A percentile compares a stretch with the other conserved stretches of the same genome.
Evolutionary conservation across 2,329 filamentous ascomycete species (phyloP).

Genomic region (Stemphylium beticola): DNA sequence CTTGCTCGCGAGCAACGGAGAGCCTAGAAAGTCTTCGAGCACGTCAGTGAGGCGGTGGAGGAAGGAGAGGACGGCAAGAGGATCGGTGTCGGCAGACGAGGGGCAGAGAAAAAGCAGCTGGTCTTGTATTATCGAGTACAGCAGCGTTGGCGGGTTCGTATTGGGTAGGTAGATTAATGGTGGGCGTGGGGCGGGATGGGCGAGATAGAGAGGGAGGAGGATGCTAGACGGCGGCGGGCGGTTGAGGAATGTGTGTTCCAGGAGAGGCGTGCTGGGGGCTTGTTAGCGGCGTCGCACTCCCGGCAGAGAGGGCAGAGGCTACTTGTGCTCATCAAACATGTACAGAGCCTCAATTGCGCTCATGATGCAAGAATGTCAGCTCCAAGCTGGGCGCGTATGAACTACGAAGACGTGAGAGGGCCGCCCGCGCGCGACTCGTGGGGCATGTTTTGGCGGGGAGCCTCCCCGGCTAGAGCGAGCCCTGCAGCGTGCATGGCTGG

Average conservation of each 20-base stretch:
- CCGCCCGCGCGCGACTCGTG: conserved; percentile 15
- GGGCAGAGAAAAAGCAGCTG: conserved; percentile 86
- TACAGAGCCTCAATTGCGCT: conserved; percentile 92
- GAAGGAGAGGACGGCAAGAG: conserved; percentile 90
- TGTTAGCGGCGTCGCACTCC: conserved; percentile 13
- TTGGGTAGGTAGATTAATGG: conserved; percentile 85
- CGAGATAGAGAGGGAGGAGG: conserved; percentile 85
- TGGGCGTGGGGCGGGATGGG: conserved; percentile 79
- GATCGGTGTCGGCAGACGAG: conserved; percentile 84
- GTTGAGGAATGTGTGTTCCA: conserved; percentile 87
- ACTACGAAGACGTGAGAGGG: conserved; percentile 9
- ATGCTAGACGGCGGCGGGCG: conserved; percentile 77
- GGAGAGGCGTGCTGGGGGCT: conserved; percentile 71
- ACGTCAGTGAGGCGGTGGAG: conserved; percentile 91
- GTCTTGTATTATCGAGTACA: conserved; percentile 87
- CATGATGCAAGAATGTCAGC: conserved; percentile 43
- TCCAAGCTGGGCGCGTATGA: conserved; percentile 23
- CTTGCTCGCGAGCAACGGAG: conserved; percentile 82
- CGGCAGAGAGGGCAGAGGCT: conserved; percentile 38
- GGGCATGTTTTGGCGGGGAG: conserved; percentile 35
- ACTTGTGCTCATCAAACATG: conserved; percentile 97
- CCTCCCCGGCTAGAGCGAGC: neutral
- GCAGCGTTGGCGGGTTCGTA: conserved; percentile 81
- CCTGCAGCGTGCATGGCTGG: conserved; percentile 4
- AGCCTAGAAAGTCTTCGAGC: conserved; percentile 91